These are phyloP conservation scores for Microcos paniculata DNA, from an alignment of 345 rosid species.

Conservation along the genomic window DNA sequence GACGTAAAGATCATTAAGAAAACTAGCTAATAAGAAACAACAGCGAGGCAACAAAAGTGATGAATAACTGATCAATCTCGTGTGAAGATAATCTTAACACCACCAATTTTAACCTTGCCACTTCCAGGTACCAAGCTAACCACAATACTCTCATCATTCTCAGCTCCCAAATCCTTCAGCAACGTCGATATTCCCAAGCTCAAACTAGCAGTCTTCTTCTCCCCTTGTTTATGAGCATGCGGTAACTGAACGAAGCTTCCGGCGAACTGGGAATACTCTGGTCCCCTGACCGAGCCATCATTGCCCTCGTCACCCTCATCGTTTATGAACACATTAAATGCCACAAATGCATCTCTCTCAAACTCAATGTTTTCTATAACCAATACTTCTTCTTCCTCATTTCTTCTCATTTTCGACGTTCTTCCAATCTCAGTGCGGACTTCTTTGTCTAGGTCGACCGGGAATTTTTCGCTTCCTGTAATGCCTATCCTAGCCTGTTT, in stretches of 20 bases:
- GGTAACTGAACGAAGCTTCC: conserved; percentile 57
- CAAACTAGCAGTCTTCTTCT: conserved; percentile 36
- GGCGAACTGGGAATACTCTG: conserved; percentile 43
- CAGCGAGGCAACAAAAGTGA: too few species aligned
- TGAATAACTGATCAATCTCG: too few species aligned
- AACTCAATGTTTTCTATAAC: conserved; percentile 40
- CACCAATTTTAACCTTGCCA: conserved; percentile 42
- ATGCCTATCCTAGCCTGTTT: conserved; percentile 12
- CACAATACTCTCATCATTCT: conserved; percentile 43
- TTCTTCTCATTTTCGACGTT: conserved; percentile 37
- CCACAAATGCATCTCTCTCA: conserved; percentile 34
- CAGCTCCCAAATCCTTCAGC: conserved; percentile 47
- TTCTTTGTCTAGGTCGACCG: conserved; percentile 32
- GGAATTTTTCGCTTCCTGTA: conserved; percentile 28
- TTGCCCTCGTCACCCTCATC: too few species aligned
- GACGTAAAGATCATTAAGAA: too few species aligned
- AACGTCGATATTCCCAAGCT: conserved; percentile 42
- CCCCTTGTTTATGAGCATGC: conserved; percentile 38
- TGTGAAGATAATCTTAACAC: conserved; percentile 29
- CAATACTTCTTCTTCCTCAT: conserved; percentile 50
- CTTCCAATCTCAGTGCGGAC: too few species aligned
- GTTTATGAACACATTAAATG: conserved; percentile 52
- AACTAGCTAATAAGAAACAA: too few species aligned
- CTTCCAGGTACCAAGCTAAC: conserved; percentile 49
- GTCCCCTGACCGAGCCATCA: conserved; percentile 24